Evolutionary conservation across 2,329 filamentous ascomycete genomes (phyloP).

Genomic region (Colletotrichum lupini): DNA sequence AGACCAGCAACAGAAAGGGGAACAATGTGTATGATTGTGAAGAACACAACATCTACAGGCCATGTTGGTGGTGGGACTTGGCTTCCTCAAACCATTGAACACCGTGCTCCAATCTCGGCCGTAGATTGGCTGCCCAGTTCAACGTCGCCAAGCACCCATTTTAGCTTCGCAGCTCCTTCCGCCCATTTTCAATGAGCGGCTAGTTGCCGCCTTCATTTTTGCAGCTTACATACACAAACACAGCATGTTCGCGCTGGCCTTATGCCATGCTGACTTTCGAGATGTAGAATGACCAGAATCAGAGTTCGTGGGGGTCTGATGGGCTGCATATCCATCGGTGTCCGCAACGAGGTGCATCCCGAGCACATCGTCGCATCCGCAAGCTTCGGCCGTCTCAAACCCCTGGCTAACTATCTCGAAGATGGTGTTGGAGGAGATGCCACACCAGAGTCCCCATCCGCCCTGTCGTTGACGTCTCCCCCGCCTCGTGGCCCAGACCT

Average conservation of each 20-base stretch:
- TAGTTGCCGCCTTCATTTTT: background rate
- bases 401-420: background rate
- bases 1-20: no score
- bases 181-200: background rate
- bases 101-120: conserved; percentile 23
- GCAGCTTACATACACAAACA: no score
- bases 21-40: background rate
- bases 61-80: background rate
- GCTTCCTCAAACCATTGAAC: background rate
- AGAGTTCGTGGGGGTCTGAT: background rate
- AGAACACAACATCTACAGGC: background rate
- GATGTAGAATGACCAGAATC: background rate
- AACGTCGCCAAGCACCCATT: conserved; percentile 11
- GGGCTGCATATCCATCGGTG: background rate
- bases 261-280: background rate
- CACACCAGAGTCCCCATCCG: background rate
- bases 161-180: background rate
- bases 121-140: conserved; percentile 9
- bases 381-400: background rate
- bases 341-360: background rate
- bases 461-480: conserved; percentile 3
- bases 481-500: conserved; percentile 1
- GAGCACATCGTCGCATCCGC: background rate
- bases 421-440: background rate
- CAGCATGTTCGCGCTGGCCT: no score